Evolutionary conservation across 2,329 filamentous ascomycete species (phyloP).

Genomic region (Hymenoscyphus scutula): DNA sequence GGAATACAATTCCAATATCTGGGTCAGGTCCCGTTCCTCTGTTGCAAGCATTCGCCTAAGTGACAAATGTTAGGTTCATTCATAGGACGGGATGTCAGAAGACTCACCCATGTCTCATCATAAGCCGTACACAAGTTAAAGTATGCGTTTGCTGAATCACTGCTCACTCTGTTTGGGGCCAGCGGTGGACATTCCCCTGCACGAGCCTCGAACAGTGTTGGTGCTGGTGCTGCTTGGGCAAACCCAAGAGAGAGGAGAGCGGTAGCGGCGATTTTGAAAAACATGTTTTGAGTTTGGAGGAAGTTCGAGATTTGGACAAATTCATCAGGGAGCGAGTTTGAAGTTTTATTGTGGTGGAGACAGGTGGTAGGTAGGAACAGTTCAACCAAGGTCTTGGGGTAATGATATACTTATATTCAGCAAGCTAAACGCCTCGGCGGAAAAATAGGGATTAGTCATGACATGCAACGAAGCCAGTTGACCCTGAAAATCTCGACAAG

Average conservation of each 20-base stretch:
- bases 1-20: neutral
- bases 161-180: neutral
- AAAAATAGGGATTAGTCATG: too few species aligned
- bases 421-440: too few species aligned
- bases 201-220: neutral
- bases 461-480: too few species aligned
- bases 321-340: neutral
- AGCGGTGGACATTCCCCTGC: neutral
- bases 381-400: neutral
- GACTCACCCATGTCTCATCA: neutral
- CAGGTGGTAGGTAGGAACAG: neutral
- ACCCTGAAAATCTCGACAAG: too few species aligned
- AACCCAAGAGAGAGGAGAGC: neutral
- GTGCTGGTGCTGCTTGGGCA: neutral
- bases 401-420: too few species aligned
- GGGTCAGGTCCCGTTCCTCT: neutral
- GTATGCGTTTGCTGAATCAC: neutral
- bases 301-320: neutral
- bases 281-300: neutral
- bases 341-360: neutral
- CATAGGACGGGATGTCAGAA: neutral
- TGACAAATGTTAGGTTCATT: neutral
- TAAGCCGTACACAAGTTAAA: neutral
- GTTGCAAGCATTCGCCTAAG: neutral
- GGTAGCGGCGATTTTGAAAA: neutral